Evolutionary conservation across 2,329 filamentous ascomycete species (phyloP), one percentile per base, ranked within the genome.

Genomic region (Exophiala xenobiotica): DNA sequence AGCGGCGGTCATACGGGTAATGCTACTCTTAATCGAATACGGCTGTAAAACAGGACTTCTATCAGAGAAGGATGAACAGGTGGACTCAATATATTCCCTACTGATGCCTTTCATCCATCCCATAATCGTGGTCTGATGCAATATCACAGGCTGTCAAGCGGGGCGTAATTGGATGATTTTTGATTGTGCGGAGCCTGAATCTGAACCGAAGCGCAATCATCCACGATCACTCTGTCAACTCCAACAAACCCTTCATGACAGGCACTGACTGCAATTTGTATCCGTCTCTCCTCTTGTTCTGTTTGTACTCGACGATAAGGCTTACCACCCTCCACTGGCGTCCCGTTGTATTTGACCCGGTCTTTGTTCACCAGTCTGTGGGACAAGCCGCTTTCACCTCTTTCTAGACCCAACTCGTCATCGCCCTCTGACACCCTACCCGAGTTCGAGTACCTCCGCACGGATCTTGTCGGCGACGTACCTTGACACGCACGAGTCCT

Each of bases 101-200:
- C n/a, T 42, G 14, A 23, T 23, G 16, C 22, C 39, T 23, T 14
- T n/a, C 20, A 11, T 31, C 24, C 12, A 3, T 39, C 6, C 5
- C 12, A 18, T 20, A 22, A 22, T 14, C 38, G 19, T 40, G 38
- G 38, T 12, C 38, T 40, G 38, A 40, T 24, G 12, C 38, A 24
- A 40, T 22, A 8, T 20, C 6, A 22, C 9, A n/a, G 22, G 38
- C 23, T 40, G 38, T 40, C 38, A 22, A 22, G 42, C 27, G 42
- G 42, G 42, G 42, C 29, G 31, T 29, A 33, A 35, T 31, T 46
- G 42, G 27, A 20, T 5, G 31, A 14, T 20, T 31, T n/a, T 20
- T 33, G 19, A 37, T 46, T 46, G 42, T 46, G 42, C 42, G 42
- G 42, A 46, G 42, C 26, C 26, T 35, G 16, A 35, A 46, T 16